Base-by-base conservation (phyloP, 371 early-diverging fungal species). In the Actinomortierella ambigua region DNA sequence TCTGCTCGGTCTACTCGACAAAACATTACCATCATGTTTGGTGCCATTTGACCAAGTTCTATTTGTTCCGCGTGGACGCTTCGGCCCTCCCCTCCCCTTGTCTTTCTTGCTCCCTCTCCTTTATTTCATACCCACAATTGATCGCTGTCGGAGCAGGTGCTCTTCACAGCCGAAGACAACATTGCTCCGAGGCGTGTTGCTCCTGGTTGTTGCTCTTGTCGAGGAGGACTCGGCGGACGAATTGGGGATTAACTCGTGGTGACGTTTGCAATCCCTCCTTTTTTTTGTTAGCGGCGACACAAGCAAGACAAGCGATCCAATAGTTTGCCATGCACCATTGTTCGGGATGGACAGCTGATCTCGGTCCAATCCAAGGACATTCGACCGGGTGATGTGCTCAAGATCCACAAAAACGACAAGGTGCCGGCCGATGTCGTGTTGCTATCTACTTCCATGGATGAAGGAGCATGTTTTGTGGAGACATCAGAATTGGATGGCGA, bases 401-500 rank as follows among this genome's bases (percentile, higher is more conserved):
- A 85, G 57, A 77, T 95, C 34, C 62, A 80, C 26, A 87, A 91
- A 63, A 83, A 93, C 65, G 86, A 93, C 50, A 77, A 87, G 65
- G 82, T 96, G 1, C 95, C 95, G 1, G 95, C 94, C 8, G 95
- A 96, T 75, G 71, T 90, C 27, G 68, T 90, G 1, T 67, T 92
- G n/a, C 65, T 95, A 9, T 83, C 93, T 2, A 85, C 87, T 0
- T 82, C 86, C 18, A 91, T 91, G 54, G 82, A 81, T 18, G 87
- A 81, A 22, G 83, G 84, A 7, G 82, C 87, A 26, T 88, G 89
- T 64, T 93, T 87, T 77, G 82, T 94, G 28, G 93, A 94, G 70
- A 93, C 94, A 5, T 89, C 88, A 15, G 90, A 90, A 63, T 76
- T 94, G 40, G 92, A 95, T 76, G 94, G 95, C 53, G 95, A 95